Evolutionary conservation across 305 asterid genomes (phyloP).

Genomic region (Salvia sclarea): DNA sequence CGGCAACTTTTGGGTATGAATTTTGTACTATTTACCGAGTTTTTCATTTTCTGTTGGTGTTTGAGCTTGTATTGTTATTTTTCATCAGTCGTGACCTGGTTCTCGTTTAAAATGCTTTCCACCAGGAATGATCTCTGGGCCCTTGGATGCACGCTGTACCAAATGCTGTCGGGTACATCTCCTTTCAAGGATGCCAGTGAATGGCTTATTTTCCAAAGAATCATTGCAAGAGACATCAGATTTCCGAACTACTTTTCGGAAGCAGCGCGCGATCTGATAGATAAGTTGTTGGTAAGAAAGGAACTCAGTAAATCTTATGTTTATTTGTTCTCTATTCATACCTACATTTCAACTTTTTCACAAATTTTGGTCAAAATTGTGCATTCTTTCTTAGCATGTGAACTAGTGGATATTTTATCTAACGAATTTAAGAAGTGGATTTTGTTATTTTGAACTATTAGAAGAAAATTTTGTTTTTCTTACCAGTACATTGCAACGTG

Average conservation of each 20-base stretch:
- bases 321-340: background rate
- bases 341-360: background rate
- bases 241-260: conserved; percentile 84
- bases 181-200: conserved; percentile 98
- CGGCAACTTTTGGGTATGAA: conserved; percentile 59
- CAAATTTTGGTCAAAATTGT: background rate
- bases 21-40: background rate
- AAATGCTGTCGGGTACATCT: conserved; percentile 98
- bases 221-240: conserved; percentile 90
- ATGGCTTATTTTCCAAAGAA: conserved; percentile 98
- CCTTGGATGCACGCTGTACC: conserved; percentile 96
- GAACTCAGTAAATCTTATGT: conserved; percentile 7
- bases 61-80: background rate
- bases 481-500: background rate
- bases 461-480: background rate
- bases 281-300: conserved; percentile 75
- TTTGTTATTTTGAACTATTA: too few relatives aligned
- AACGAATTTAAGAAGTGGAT: too few relatives aligned
- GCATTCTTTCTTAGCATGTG: background rate
- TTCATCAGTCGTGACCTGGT: conserved; percentile 3
- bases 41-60: background rate
- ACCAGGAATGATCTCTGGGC: conserved; percentile 99
- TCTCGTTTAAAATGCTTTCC: background rate
- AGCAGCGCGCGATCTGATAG: conserved; percentile 91
- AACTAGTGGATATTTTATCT: too few relatives aligned